Percentiles rank a stretch among this genome's conserved stretches.
Evolutionary conservation across 805 yeast genomes (phyloP).

Genomic region (Yarrowia bubula): DNA sequence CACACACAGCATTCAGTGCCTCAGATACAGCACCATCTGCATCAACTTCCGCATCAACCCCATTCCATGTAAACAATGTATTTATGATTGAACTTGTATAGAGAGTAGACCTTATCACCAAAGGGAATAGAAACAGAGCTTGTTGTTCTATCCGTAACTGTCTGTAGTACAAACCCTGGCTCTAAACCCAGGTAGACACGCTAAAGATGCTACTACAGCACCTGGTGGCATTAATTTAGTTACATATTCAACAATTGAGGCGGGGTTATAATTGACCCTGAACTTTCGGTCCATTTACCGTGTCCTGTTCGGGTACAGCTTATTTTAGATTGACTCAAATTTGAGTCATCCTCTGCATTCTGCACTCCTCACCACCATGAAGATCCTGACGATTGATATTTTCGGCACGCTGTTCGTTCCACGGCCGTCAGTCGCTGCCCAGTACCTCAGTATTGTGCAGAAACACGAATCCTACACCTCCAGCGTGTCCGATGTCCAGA

Average conservation of each 20-base stretch:
- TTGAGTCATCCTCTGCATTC: background rate
- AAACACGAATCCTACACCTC: background rate
- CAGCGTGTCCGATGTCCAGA: background rate
- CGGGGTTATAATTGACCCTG: no score
- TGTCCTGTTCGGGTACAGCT: no score
- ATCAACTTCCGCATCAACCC: slow-evolving; percentile 21
- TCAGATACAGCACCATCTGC: slow-evolving; percentile 20
- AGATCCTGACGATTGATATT: slow-evolving; percentile 4
- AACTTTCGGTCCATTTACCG: no score
- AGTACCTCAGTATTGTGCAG: background rate
- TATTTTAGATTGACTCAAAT: background rate
- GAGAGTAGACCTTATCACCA: no score
- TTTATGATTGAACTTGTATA: background rate
- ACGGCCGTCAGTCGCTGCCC: slow-evolving; percentile 9
- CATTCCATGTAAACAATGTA: slow-evolving; percentile 21
- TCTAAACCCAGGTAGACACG: no score
- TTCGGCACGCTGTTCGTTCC: slow-evolving; percentile 19
- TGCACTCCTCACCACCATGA: background rate
- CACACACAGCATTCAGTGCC: background rate
- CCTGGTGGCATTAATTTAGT: no score
- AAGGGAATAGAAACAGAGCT: no score
- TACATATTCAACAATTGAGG: no score
- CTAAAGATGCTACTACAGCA: no score
- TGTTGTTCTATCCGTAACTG: no score
- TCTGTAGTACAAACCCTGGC: no score